Base-by-base conservation (phyloP, 2,329 filamentous ascomycete species). In the Neonectria sp. region DNA sequence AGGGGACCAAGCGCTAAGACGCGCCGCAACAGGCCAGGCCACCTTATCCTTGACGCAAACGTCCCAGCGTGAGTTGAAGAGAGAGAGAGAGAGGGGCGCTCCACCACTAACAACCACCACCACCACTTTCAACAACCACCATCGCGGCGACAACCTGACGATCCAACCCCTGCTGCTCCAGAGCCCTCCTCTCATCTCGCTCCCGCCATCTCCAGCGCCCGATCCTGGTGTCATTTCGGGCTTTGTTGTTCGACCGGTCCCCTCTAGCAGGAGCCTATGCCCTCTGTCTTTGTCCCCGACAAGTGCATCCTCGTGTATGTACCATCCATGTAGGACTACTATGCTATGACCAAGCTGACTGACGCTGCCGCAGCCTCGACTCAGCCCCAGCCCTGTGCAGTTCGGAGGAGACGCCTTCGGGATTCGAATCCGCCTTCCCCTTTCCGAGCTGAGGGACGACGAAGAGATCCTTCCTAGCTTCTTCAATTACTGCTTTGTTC, bases 381-480 rank as follows among this genome's bases (percentile, higher is more conserved):
- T 72, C 73, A 75, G 73, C 73, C 73, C 66, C 73, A 70, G 58
- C 67, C 67, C 62, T 66, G 73, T 73, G 69, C 67, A 67, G 67
- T 66, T 45, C 55, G 9, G 45, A 61, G 51, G 37, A 21, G 62
- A 55, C 31, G 25, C 31, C 33, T 43, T 40, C 25, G 25, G 25
- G 52, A 56, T 43, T 45, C 31, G 37, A 46, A 48, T 17, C 37
- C 27, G 25, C 35, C n/a, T 37, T 21, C 43, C 43, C 11, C 31
- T 43, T 46, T 48, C 27, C n/a, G 31, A 51, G 48, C 27, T 37
- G 29, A 60, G 17, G 46, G 29, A 24, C 25, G 11, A 43, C 31
- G 21, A 27, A 8, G 40, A 21, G 11, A 55, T 6, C 15, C 55
- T 33, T 43, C 24, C 27, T 24, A 31, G 35, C 2, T 27, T 27